Conservation (phyloP, 1,284 basidiomycete species). For the Termitomyces sp. region DNA sequence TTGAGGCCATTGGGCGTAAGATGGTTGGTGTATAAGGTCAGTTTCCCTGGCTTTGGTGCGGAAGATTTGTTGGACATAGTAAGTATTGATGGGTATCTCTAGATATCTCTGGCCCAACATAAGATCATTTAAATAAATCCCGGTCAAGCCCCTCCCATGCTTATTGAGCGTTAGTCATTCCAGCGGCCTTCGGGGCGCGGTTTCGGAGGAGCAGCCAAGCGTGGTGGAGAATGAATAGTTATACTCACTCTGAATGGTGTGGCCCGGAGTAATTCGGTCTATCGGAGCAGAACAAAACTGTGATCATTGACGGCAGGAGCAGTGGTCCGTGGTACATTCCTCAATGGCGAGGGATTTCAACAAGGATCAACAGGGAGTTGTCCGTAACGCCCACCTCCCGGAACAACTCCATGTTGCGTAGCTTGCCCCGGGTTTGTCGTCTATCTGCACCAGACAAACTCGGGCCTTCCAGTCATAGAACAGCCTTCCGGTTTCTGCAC, state of each 20-base stretch:
- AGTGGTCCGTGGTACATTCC: background rate
- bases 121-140: slow-evolving; percentile 1
- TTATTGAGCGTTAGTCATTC: background rate
- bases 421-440: slow-evolving; percentile 12
- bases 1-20: slow-evolving; percentile 23
- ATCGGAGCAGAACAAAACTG: no score
- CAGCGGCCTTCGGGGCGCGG: no score
- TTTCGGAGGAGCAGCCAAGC: no score
- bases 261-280: background rate
- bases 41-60: slow-evolving; percentile 7
- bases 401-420: slow-evolving; percentile 11
- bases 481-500: slow-evolving; percentile 6
- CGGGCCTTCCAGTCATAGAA: background rate
- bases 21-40: slow-evolving; percentile 17
- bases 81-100: background rate
- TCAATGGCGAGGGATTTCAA: slow-evolving; percentile 1
- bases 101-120: no score
- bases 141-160: background rate
- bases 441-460: slow-evolving; percentile 8
- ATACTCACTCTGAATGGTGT: background rate
- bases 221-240: no score
- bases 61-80: background rate
- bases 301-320: no score
- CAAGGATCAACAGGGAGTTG: slow-evolving; percentile 10
- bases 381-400: background rate